Evolutionary conservation across 202 grass and related monocot genomes (phyloP).

Genomic region (Carex arenaria): DNA sequence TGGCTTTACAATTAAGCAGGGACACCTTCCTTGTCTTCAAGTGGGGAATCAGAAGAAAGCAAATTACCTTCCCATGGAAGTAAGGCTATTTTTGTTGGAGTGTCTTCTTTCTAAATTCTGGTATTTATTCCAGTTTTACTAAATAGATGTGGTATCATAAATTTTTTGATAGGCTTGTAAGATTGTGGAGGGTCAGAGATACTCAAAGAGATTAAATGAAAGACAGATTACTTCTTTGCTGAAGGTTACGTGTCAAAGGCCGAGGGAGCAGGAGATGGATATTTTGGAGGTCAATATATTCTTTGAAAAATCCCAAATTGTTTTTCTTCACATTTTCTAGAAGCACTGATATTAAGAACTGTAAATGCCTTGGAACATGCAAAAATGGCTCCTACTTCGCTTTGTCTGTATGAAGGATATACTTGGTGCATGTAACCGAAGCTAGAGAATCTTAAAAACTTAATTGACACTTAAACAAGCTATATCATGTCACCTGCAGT

Average conservation of each 20-base stretch:
- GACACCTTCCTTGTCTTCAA: constrained; percentile 92
- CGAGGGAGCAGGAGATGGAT: constrained; percentile 95
- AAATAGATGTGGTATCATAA: not conserved
- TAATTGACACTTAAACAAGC: not conserved
- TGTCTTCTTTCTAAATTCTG: not conserved
- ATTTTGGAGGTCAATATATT: constrained; percentile 63
- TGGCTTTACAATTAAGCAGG: constrained; percentile 89
- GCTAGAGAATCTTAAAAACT: not conserved
- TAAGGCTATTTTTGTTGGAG: constrained; percentile 17
- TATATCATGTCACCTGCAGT: not conserved
- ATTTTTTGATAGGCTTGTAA: constrained; percentile 72
- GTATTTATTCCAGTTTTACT: constrained; percentile 6
- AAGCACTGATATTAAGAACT: constrained; percentile 1
- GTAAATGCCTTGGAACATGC: not conserved
- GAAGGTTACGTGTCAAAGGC: constrained; percentile 96
- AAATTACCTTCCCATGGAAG: constrained; percentile 99
- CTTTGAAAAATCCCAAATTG: not conserved
- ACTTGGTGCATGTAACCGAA: not conserved
- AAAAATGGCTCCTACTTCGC: not conserved
- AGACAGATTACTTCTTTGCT: constrained; percentile 96
- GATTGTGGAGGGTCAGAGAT: constrained; percentile 96
- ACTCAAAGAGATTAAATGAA: constrained; percentile 98
- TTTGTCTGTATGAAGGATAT: constrained; percentile 9
- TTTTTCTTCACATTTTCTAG: not conserved
- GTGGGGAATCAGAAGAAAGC: constrained; percentile 99